phyloP scores from a whole-genome alignment of 768 basidiomycete genomes.

The Mycena latifolia region DNA sequence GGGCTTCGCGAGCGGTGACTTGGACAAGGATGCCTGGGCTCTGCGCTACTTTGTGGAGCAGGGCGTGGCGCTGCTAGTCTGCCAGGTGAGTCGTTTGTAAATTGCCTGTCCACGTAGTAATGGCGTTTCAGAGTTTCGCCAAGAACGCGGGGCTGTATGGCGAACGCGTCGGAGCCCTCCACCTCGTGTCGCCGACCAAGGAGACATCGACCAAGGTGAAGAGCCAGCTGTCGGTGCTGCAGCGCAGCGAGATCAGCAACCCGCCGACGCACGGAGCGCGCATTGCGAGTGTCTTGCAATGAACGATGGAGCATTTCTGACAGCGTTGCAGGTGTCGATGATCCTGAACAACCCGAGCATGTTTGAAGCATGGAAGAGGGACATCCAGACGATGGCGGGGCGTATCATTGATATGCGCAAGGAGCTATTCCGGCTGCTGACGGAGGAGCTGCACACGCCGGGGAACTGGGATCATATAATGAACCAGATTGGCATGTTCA shows the following conservation, averaged over 20 bases:
- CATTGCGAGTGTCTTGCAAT: slow-evolving; percentile 64
- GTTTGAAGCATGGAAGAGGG: slow-evolving; percentile 90
- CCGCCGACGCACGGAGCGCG: slow-evolving; percentile 94
- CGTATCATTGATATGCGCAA: slow-evolving; percentile 94
- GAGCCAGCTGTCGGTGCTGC: slow-evolving; percentile 92
- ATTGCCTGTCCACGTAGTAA: background rate
- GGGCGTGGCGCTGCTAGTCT: slow-evolving; percentile 83
- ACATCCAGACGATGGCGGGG: slow-evolving; percentile 93
- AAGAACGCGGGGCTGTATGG: slow-evolving; percentile 97
- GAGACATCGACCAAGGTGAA: slow-evolving; percentile 81
- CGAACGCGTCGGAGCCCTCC: slow-evolving; percentile 95
- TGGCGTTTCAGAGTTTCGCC: slow-evolving; percentile 83
- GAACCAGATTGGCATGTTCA: slow-evolving; percentile 98
- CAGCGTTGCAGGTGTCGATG: slow-evolving; percentile 69
- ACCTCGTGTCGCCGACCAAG: slow-evolving; percentile 74
- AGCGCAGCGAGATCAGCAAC: slow-evolving; percentile 95
- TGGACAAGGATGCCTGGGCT: slow-evolving; percentile 93
- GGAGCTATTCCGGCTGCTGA: slow-evolving; percentile 80
- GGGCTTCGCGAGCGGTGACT: slow-evolving; percentile 94
- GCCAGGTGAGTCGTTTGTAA: slow-evolving; percentile 72
- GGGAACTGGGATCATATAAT: slow-evolving; percentile 97
- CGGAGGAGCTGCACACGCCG: slow-evolving; percentile 85
- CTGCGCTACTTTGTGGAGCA: slow-evolving; percentile 88
- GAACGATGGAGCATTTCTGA: slow-evolving; percentile 13
- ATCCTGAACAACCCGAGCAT: slow-evolving; percentile 83